Evolutionary conservation across 2,329 filamentous ascomycete species (phyloP), one percentile per base, ranked within the genome.

Genomic region (Xylaria multiplex): DNA sequence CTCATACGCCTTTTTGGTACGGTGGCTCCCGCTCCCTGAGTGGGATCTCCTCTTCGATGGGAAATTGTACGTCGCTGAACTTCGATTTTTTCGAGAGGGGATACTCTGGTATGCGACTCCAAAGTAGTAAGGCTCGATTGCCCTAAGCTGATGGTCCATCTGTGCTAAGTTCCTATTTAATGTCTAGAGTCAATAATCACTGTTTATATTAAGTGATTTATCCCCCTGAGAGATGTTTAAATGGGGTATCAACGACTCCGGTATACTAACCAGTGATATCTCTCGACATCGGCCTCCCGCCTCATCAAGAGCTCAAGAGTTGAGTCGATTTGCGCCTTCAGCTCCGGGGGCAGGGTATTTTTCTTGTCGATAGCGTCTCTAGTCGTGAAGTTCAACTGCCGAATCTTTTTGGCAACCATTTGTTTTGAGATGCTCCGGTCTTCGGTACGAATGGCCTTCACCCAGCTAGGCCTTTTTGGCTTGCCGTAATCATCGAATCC

Each of bases 271-370:
- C 81, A 81, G 30, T 77, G 71, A 63, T 77, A 85, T 6, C 79
- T 77, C 2, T 42, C 35, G 2, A 49, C 60, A 43, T 85, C 81
- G 2, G 46, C 59, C 32, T 85, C 81, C 4, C 45, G 43, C 1
- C 59, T 42, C 16, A 76, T 72, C 9, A 85, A 74, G 1, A 76
- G 69, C 6, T 77, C 71, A 42, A 79, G 76, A 0, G 79, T 78
- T 11, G 57, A 67, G 59, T 84, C 81, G 8, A 86, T 70, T 61
- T 85, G 84, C 2, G 74, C 73, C 64, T 81, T 80, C 24, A 84
- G 76, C 2, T 72, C 67, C 0, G 75, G 64, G 2, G 71, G 75
- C 30, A 85, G 74, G 0, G 68, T 67, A 3, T 73, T 73, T 71
- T 79, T 80, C 73, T 83, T 85, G 45, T 81, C 75, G 14, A 70